Evolutionary conservation across 768 basidiomycete genomes (phyloP), one percentile per base, ranked within the genome.

Genomic region (Dentipellis fragilis): DNA sequence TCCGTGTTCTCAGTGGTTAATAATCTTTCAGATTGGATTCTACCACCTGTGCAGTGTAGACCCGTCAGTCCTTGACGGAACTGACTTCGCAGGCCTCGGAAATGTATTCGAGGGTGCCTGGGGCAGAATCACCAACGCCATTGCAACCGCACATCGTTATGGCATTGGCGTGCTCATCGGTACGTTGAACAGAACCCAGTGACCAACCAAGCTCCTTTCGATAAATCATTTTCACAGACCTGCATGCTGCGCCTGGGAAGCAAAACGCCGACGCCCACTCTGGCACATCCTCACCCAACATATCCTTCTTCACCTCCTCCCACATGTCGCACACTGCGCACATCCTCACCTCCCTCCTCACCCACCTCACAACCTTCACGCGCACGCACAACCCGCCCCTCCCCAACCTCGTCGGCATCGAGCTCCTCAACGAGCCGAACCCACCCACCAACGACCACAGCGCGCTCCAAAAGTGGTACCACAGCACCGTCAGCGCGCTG

Each of bases 141-240:
- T 90, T 23, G 71, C 76, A 56, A 77, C 67, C 8, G 89, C 89
- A 0, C 70, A 74, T 35, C 64, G 62, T 9, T 70, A 77, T 61
- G 79, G 80, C 16, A 73, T 93, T n/a, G 87, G 89, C 2, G 85
- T 92, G 16, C 71, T 91, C 16, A 72, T 92, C 49, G 85, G 85
- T 85, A 51, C 10, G 74, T 65, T 6, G 17, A 19, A 7, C 19
- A 22, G 19, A 10, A 35, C n/a, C n/a, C 35, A 42, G 29, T 21
- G 8, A 6, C 16, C 19, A n/a, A n/a, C n/a, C n/a, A n/a, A n/a
- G n/a, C 29, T 47, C 19, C 54, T 35, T 53, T 29, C 61, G 19
- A 58, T 62, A 67, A 35, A 59, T 47, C 39, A 39, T 4, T 59
- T 59, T 52, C 40, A 49, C 63, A 86, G 87, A 88, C 67, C 73